phyloP scores from a whole-genome alignment of 1,284 basidiomycete genomes.

The Singerocomus inundabilis region DNA sequence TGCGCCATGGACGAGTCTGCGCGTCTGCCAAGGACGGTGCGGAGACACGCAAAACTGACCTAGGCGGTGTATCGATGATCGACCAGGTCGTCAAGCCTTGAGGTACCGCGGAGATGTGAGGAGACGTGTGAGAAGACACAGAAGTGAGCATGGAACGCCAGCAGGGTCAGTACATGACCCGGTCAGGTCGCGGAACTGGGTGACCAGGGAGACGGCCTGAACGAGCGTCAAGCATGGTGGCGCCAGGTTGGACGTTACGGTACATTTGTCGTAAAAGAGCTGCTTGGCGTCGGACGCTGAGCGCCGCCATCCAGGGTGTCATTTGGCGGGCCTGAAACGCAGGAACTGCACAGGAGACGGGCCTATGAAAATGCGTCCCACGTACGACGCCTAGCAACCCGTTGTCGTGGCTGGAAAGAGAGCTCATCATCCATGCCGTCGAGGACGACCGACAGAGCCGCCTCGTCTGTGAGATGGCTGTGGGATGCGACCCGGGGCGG shows the following conservation, averaged over 20 bases:
- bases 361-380: neutral
- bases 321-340: neutral
- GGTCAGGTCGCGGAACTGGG: constrained; percentile 13
- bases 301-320: neutral
- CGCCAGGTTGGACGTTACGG: neutral
- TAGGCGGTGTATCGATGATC: too few relatives aligned
- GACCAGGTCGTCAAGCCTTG: neutral
- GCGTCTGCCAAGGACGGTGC: neutral
- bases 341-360: neutral
- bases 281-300: neutral
- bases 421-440: neutral
- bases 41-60: too few relatives aligned
- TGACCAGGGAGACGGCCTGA: neutral
- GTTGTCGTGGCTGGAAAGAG: neutral
- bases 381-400: constrained; percentile 1
- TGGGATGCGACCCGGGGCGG: constrained; percentile 20
- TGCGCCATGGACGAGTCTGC: too few relatives aligned
- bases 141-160: too few relatives aligned
- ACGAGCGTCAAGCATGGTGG: neutral
- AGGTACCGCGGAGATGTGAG: constrained; percentile 13
- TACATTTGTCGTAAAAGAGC: neutral
- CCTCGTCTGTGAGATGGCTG: constrained; percentile 12
- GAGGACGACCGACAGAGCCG: neutral
- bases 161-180: too few relatives aligned
- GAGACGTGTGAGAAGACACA: constrained; percentile 10